Conservation (phyloP, 345 rosid genomes). For the Murraya paniculata region DNA sequence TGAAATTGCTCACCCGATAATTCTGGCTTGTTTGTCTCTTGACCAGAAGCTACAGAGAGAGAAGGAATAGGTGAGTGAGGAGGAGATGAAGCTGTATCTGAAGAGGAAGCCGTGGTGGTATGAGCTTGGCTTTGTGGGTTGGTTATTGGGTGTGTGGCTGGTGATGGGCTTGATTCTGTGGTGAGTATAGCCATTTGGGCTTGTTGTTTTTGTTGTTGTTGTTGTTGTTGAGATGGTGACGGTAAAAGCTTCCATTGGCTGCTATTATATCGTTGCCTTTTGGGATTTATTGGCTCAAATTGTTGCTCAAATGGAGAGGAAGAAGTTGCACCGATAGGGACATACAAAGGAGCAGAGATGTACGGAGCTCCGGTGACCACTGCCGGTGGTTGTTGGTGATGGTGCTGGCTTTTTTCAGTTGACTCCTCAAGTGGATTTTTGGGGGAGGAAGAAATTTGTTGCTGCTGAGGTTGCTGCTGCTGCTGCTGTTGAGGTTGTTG, state of each 20-base stretch:
- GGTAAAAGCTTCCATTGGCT: constrained; percentile 82
- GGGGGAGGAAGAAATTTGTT: constrained; percentile 42
- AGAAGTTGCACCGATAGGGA: constrained; percentile 48
- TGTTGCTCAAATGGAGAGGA: constrained; percentile 53
- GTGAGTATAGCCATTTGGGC: constrained; percentile 26
- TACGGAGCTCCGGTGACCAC: constrained; percentile 36
- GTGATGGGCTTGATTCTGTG: constrained; percentile 48
- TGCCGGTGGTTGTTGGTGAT: constrained; percentile 36
- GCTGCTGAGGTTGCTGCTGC: constrained; percentile 16
- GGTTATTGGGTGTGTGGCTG: constrained; percentile 32
- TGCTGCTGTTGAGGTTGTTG: constrained; percentile 29
- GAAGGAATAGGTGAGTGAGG: constrained; percentile 59
- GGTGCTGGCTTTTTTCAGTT: constrained; percentile 38
- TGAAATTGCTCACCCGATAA: constrained; percentile 37
- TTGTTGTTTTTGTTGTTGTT: constrained; percentile 21
- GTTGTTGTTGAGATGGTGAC: constrained; percentile 40
- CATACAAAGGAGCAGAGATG: constrained; percentile 55
- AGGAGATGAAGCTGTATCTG: constrained; percentile 84
- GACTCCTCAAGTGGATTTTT: constrained; percentile 51
- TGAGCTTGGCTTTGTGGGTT: constrained; percentile 37
- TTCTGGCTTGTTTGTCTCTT: constrained; percentile 50
- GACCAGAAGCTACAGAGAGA: constrained; percentile 40
- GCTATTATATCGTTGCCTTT: constrained; percentile 59
- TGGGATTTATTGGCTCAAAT: constrained; percentile 57
- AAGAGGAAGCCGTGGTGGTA: constrained; percentile 59